phyloP scores from a whole-genome alignment of 495 filamentous ascomycete species.

The Aspergillus asperescens region DNA sequence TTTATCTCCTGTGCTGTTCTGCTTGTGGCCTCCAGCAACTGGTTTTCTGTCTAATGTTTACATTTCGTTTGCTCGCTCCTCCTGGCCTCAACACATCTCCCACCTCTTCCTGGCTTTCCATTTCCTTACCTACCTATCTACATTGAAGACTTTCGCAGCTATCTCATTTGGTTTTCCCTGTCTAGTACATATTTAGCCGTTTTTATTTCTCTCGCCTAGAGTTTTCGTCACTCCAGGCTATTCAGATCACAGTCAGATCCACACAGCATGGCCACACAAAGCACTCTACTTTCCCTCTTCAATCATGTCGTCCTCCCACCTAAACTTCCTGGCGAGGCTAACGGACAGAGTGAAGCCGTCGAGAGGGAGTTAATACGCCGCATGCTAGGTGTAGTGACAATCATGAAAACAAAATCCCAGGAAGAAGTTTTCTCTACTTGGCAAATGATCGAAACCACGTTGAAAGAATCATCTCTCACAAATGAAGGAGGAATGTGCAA shows the following conservation, averaged over 20 bases:
- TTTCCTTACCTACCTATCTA: background rate
- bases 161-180: background rate
- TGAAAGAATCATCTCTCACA: background rate
- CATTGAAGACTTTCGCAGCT: background rate
- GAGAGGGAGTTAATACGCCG: background rate
- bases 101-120: background rate
- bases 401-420: background rate
- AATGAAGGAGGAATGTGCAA: background rate
- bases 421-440: background rate
- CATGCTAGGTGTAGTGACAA: background rate
- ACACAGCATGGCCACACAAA: background rate
- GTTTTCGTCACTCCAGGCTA: too few species aligned
- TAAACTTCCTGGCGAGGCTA: background rate
- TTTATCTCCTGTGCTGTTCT: too few species aligned
- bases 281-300: background rate
- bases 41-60: too few species aligned
- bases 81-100: background rate
- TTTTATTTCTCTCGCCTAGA: too few species aligned
- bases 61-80: too few species aligned
- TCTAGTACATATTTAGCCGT: background rate
- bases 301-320: background rate
- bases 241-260: too few species aligned
- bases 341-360: background rate
- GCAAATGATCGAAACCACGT: conserved; percentile 1
- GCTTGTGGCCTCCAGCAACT: too few species aligned